Evolutionary conservation across 768 basidiomycete species (phyloP).

Genomic region (Strobilomyces echinocephalus): DNA sequence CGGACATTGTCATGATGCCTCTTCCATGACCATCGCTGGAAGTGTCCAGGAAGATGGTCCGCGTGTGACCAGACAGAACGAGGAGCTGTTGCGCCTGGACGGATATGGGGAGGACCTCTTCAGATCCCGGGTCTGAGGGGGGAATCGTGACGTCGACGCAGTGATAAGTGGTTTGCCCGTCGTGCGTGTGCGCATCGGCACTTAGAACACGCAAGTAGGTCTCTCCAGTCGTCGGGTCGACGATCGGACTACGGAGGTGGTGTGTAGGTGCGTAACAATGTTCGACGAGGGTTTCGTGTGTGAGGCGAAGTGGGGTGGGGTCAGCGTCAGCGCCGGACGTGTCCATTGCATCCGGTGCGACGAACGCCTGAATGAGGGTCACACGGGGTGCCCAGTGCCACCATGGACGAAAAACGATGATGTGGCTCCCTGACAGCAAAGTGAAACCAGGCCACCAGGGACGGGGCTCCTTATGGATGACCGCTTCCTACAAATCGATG

Average conservation of each 20-base stretch:
- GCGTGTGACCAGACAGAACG: conserved; percentile 10
- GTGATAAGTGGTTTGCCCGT: conserved; percentile 5
- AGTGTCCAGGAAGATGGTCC: conserved; percentile 3
- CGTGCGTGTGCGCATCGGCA: neutral
- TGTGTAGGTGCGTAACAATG: conserved; percentile 4
- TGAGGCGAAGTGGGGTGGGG: conserved; percentile 10
- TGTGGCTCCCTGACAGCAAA: conserved; percentile 8
- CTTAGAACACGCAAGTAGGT: conserved; percentile 14
- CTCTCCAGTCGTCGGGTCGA: conserved; percentile 11
- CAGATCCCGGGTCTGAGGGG: neutral
- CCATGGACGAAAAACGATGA: conserved; percentile 17
- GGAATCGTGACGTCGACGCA: conserved; percentile 18
- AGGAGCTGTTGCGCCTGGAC: conserved; percentile 13
- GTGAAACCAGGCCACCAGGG: conserved; percentile 12
- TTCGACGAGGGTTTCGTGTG: conserved; percentile 15
- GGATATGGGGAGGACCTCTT: conserved; percentile 9
- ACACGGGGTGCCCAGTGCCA: neutral
- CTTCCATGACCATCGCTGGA: conserved; percentile 16
- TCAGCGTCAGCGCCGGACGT: neutral
- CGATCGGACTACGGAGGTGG: conserved; percentile 10
- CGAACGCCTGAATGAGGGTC: conserved; percentile 20
- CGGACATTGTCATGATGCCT: conserved; percentile 12
- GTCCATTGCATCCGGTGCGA: conserved; percentile 3
- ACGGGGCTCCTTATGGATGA: neutral
- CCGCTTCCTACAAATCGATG: conserved; percentile 4